Base-by-base conservation (phyloP, 768 basidiomycete genomes). In the Serendipita sp. region DNA sequence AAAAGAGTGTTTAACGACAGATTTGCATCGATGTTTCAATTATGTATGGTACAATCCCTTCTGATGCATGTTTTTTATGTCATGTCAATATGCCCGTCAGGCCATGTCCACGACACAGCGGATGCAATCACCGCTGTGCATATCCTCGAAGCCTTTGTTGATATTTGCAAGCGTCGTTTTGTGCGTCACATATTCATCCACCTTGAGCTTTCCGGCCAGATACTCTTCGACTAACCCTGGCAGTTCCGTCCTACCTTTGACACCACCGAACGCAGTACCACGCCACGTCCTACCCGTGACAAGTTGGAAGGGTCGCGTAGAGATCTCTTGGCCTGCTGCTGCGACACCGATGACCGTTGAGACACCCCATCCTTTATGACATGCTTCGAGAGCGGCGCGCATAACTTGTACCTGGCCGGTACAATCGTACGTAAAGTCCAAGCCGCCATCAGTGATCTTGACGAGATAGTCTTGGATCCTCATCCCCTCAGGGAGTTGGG, bases 331-430 rank as follows among this genome's bases (percentile, higher is more conserved):
- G 4, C 96, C 96, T 18, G 96, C 92, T 27, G 93, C 92, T 2
- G 96, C 96, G 45, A 99, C 96, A 66, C 95, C 95, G 66, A 99
- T 97, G 68, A 99, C 73, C 64, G 91, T 97, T 64, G 86, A 91
- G 46, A 97, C 86, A 69, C 96, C 96, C 96, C 96, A 99, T 13
- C 96, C 96, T 73, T 98, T 98, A 75, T 99, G 96, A 74, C 93
- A 97, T n/a, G 93, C 89, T 76, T 99, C 96, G 53, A 99, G 82
- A 29, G 96, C 96, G 58, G 86, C 78, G 66, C 94, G 84, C 94
- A 96, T 97, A 67, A 95, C 92, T 33, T 91, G 77, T 8, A 83
- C 83, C 72, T 96, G 97, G 23, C 96, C 96, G 8, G 96, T 99
- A 69, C 87, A 88, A 71, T 99, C 96, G 70, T 94, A 99, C 11